Evolutionary conservation across 2,329 filamentous ascomycete genomes (phyloP), one percentile per base, ranked within the genome.

Genomic region (Drechmeria coniospora): DNA sequence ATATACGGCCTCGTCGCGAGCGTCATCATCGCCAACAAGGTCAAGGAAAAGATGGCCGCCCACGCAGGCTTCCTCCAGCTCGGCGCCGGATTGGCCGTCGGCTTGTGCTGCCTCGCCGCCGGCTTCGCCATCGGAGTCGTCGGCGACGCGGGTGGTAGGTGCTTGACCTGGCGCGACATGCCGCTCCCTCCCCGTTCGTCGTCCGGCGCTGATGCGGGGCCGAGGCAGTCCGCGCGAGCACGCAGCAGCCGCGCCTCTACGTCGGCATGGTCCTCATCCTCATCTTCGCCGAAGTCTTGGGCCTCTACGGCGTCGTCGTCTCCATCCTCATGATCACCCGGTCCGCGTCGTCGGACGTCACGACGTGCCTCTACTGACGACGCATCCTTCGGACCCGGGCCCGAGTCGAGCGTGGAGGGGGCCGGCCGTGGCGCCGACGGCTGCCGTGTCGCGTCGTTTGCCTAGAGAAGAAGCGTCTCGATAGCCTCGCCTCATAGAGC

Each of bases 241-340:
- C 51, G n/a, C 57, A 59, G 33, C 59, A 63, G 42, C 58, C 59
- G 3, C 53, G 56, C 4, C 40, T 63, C 8, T 61, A 61, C 26
- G 47, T 57, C 29, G 57, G 56, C 35, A 59, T 62, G 56, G 55
- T 62, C 14, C 47, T 62, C 20, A 61, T 61, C 28, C 49, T 62
- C 33, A 61, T 62, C 43, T 61, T 61, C 30, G 51, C 58, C 25
- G 57, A 61, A 33, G 59, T 62, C 11, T 36, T 61, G 22, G 54
- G 54, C 6, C 44, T 61, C 4, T 63, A 62, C 32, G 59, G 57
- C 4, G 52, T 61, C 19, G 58, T 65, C 25, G 56, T 65, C 14
- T 52, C 54, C 12, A 61, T 65, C 29, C 40, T 65, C 27, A 59
- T 65, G 58, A 42, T 63, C 32, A 61, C 60, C 5, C 54, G 46